Base-by-base conservation (phyloP, 768 basidiomycete species). In the Leccinum longicurvipes region DNA sequence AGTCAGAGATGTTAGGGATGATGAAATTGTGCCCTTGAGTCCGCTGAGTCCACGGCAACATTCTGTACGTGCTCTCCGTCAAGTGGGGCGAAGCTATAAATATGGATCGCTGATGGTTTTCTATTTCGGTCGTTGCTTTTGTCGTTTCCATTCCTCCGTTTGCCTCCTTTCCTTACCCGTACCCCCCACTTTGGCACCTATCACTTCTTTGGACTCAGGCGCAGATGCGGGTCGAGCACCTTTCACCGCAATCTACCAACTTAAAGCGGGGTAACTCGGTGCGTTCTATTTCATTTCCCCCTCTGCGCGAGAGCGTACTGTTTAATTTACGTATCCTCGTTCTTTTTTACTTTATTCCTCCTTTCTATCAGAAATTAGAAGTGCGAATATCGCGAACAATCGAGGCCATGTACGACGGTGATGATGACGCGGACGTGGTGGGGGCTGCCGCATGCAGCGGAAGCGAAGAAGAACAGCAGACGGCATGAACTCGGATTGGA, bases 391-490 rank as follows among this genome's bases (percentile, higher is more conserved):
- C 60, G 19, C 55, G n/a, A 12, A 65, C 50, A 6, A 50, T 67
- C 15, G 60, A 59, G 24, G 41, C 58, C 14, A 64, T 56, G 50
- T 53, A 53, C 27, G 66, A 64, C 32, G 31, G 29, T 32, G 23
- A 50, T 6, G 45, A 3, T 34, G 62, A 51, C 0, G 3, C 42
- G 9, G 57, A 61, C 9, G 11, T 15, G 19, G 15, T 49, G 24
- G 36, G 52, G 11, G 15, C 29, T 17, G 39, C 28, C 0, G 24
- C n/a, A 11, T 32, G 52, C 50, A 50, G 47, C 23, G 3, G 3
- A 39, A 31, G 23, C 36, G 36, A 39, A 39, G 36, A n/a, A 31
- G 29, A 4, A 10, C 9, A 69, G 76, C 19, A 78, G 53, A 3
- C 51, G 57, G 46, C 27, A 65, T 65, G 34, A 23, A 59, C 53